A percentile compares a stretch with the other conserved stretches of the same genome.
phyloP scores from a whole-genome alignment of 352 stramenopile species.

The Pythium inflatum region DNA sequence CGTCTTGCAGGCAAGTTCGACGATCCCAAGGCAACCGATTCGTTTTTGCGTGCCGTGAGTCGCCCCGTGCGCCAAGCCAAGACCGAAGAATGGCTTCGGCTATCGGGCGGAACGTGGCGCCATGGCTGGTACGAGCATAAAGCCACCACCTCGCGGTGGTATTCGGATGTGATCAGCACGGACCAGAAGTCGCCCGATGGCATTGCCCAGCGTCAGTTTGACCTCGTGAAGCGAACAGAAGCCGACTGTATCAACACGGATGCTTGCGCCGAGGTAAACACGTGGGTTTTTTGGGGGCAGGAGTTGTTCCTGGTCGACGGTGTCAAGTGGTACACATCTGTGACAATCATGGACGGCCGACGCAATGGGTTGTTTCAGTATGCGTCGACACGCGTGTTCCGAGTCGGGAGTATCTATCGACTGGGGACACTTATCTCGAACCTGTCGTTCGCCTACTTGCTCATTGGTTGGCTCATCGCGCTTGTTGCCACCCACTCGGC shows the following conservation, averaged over 20 bases:
- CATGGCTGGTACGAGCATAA: constrained; percentile 51
- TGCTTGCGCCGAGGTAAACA: too few relatives aligned
- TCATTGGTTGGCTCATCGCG: constrained; percentile 34
- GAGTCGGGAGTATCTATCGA: neutral
- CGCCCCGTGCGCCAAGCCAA: constrained; percentile 20
- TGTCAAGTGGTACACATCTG: constrained; percentile 20
- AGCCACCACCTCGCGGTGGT: constrained; percentile 19
- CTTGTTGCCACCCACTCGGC: constrained; percentile 1
- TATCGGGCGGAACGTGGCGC: constrained; percentile 21
- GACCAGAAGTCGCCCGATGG: neutral
- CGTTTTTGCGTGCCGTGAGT: neutral
- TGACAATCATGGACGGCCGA: constrained; percentile 29
- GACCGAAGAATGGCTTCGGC: constrained; percentile 6
- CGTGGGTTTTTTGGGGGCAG: too few relatives aligned
- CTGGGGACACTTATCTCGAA: constrained; percentile 37
- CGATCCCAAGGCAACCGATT: neutral
- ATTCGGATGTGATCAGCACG: constrained; percentile 37
- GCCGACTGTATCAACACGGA: neutral
- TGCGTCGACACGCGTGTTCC: constrained; percentile 22
- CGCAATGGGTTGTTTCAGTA: constrained; percentile 27
- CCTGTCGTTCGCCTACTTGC: constrained; percentile 35
- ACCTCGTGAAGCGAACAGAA: neutral
- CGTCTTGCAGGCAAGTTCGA: constrained; percentile 18
- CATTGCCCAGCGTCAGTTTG: neutral
- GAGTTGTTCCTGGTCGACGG: too few relatives aligned